Evolutionary conservation across 192 early-diverging fungal species (phyloP).

Genomic region (Piromyces finnis): DNA sequence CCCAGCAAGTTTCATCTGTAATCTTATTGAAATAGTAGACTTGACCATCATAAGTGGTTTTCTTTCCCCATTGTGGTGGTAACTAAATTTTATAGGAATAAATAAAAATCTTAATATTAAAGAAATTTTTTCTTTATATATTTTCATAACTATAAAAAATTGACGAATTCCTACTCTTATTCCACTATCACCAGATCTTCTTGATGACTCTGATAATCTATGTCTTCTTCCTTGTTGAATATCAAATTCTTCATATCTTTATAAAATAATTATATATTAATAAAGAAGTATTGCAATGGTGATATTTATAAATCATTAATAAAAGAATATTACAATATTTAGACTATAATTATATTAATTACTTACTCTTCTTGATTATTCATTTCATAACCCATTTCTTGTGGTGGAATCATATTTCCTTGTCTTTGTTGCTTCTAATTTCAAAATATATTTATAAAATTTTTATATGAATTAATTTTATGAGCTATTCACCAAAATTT

Average conservation of each 20-base stretch:
- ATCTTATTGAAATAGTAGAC: conserved; percentile 49
- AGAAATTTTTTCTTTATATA: too few species aligned
- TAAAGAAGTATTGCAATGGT: too few species aligned
- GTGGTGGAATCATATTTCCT: neutral
- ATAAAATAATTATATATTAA: too few species aligned
- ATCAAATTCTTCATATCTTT: conserved; percentile 1
- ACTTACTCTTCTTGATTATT: neutral
- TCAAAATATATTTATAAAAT: too few species aligned
- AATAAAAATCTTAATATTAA: too few species aligned
- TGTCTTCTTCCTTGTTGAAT: neutral
- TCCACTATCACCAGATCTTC: neutral
- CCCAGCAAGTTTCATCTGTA: conserved; percentile 44
- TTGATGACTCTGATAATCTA: neutral
- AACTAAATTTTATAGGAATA: too few species aligned
- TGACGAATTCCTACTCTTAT: neutral
- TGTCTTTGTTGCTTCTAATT: neutral
- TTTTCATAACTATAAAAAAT: too few species aligned
- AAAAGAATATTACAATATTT: too few species aligned
- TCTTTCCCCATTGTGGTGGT: conserved; percentile 42
- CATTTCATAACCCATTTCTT: conserved; percentile 4
- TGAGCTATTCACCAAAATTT: too few species aligned
- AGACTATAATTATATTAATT: too few species aligned
- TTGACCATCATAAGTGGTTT: conserved; percentile 34
- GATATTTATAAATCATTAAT: too few species aligned
- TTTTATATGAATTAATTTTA: too few species aligned